Percentiles rank a stretch among this genome's conserved stretches.
phyloP scores from a whole-genome alignment of 176 grass and related monocot genomes.

The Triticum turgidum region DNA sequence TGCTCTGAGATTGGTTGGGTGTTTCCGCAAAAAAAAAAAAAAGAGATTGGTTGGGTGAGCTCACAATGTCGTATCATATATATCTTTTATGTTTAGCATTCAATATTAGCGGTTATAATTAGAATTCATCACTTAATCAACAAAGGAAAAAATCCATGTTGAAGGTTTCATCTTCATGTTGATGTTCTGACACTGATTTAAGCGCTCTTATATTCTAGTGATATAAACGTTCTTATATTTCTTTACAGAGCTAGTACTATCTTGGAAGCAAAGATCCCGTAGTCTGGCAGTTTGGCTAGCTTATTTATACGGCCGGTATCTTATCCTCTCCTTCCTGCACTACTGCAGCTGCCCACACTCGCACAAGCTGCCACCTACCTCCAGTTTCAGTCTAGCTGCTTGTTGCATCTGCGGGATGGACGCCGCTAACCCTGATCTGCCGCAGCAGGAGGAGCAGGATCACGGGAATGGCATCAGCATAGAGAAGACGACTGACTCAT shows the following conservation, averaged over 20 bases:
- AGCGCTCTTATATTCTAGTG: too few species aligned
- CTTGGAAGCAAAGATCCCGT: background rate
- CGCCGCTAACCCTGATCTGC: background rate
- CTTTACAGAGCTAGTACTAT: background rate
- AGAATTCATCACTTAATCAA: too few species aligned
- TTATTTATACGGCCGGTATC: background rate
- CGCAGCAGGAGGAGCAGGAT: background rate
- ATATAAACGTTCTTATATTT: too few species aligned
- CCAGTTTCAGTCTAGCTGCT: background rate
- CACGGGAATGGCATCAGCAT: background rate
- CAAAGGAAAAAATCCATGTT: too few species aligned
- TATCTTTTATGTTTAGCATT: too few species aligned
- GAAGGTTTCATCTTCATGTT: too few species aligned
- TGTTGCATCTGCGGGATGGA: background rate
- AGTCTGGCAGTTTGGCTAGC: background rate
- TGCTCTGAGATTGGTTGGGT: too few species aligned
- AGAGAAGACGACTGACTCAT: background rate
- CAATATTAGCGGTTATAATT: too few species aligned
- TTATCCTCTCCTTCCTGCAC: background rate
- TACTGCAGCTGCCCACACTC: background rate
- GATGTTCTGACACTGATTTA: too few species aligned
- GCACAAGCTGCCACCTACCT: background rate
- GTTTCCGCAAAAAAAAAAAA: too few species aligned
- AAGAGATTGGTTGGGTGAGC: too few species aligned
- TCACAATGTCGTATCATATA: too few species aligned